Conservation (phyloP, 768 basidiomycete genomes). For the Pleurotus tuoliensis region DNA sequence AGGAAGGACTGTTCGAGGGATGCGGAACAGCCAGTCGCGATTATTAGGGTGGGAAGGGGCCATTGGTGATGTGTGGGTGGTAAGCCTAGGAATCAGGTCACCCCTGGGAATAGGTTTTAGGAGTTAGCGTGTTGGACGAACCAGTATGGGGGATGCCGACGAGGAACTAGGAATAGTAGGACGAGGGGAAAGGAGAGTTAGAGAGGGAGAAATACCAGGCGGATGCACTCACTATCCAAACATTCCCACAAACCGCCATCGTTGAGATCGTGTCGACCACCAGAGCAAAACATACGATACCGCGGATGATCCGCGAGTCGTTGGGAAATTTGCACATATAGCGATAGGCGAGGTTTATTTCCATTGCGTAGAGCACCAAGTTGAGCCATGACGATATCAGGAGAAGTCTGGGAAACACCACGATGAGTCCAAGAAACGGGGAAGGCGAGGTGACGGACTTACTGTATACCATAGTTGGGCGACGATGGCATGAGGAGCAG, state of each 20-base stretch:
- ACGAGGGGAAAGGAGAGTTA: background rate
- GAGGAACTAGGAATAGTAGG: background rate
- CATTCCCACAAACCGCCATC: conserved; percentile 3
- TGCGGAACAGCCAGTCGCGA: conserved; percentile 7
- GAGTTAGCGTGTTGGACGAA: too few species aligned
- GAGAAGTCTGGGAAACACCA: background rate
- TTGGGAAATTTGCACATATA: conserved; percentile 8
- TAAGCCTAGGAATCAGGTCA: background rate
- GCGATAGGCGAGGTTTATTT: conserved; percentile 3
- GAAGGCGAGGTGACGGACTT: too few species aligned
- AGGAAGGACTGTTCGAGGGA: conserved; percentile 13
- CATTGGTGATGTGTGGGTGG: conserved; percentile 1
- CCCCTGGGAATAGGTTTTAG: too few species aligned
- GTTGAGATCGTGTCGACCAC: conserved; percentile 10
- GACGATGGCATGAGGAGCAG: too few species aligned
- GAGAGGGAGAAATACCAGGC: background rate
- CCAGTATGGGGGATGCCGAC: too few species aligned
- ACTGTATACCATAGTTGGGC: too few species aligned
- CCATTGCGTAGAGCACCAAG: conserved; percentile 9
- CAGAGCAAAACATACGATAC: conserved; percentile 4
- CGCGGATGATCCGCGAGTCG: background rate
- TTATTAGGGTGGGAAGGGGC: conserved; percentile 7
- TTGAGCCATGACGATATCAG: conserved; percentile 14
- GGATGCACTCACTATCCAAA: conserved; percentile 11
- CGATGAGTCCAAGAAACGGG: too few species aligned